A percentile compares a stretch with the other conserved stretches of the same genome.
These are phyloP conservation scores for Eragrostis tef DNA, from an alignment of 202 grass and related monocot species.

Conservation along the genomic window DNA sequence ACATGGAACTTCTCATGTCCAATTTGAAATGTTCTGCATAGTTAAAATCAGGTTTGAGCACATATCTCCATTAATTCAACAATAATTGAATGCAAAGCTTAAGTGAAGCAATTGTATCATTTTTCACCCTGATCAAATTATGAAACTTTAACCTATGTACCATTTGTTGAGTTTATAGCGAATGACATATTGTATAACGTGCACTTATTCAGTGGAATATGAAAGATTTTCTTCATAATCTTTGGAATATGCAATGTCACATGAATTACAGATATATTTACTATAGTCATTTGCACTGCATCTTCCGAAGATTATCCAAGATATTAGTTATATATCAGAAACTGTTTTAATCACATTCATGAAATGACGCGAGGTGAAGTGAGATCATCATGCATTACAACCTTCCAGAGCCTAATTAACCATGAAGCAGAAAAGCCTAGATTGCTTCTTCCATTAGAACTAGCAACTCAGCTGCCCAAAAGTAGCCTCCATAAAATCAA, in stretches of 20 bases:
- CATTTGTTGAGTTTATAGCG: neutral
- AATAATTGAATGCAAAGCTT: neutral
- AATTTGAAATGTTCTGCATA: constrained; percentile 96
- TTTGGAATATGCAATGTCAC: constrained; percentile 1
- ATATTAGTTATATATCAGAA: neutral
- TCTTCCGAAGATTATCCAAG: neutral
- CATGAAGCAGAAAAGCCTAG: constrained; percentile 13
- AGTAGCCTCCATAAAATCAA: too few relatives aligned
- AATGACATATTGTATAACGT: neutral
- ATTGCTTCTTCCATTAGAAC: neutral
- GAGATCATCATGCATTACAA: constrained; percentile 5
- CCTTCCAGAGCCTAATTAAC: too few relatives aligned
- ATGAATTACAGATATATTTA: neutral
- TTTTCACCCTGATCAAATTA: constrained; percentile 2
- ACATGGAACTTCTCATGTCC: constrained; percentile 92
- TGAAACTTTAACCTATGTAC: constrained; percentile 2
- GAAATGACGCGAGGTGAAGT: neutral
- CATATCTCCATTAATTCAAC: neutral
- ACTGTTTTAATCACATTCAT: constrained; percentile 3
- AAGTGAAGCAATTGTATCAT: neutral
- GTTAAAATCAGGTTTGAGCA: constrained; percentile 35
- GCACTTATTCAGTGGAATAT: neutral
- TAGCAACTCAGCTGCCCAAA: neutral
- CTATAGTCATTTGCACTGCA: neutral
- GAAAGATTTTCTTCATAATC: neutral